Evolutionary conservation across 1,284 basidiomycete genomes (phyloP).

Genomic region (Ceratobasidium sp.): DNA sequence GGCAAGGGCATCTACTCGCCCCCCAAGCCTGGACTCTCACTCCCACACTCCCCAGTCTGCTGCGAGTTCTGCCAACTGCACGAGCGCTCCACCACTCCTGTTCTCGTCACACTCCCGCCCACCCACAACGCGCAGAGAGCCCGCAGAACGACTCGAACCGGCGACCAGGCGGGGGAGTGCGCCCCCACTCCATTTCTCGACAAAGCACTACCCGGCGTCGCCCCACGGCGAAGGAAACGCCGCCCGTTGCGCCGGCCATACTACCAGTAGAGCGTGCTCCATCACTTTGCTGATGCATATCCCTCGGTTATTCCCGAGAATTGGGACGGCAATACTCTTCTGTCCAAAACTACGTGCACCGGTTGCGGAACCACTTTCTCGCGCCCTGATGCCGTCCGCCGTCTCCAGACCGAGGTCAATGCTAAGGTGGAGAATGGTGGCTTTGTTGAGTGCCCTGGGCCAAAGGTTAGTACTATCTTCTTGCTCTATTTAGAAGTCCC

Average conservation of each 20-base stretch:
- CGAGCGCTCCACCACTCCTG: background rate
- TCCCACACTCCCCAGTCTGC: background rate
- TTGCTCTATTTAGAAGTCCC: background rate
- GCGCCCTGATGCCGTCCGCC: constrained; percentile 35
- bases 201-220: too few species aligned
- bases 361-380: constrained; percentile 39
- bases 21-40: background rate
- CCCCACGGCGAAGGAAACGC: too few species aligned
- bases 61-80: background rate
- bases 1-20: constrained; percentile 28
- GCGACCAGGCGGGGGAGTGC: background rate
- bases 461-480: constrained; percentile 18
- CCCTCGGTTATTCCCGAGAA: constrained; percentile 32
- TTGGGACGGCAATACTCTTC: constrained; percentile 33
- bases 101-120: background rate
- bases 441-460: constrained; percentile 34
- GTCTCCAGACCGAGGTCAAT: constrained; percentile 41
- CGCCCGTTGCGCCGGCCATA: too few species aligned
- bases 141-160: background rate
- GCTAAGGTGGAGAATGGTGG: constrained; percentile 35
- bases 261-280: too few species aligned
- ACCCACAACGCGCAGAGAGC: too few species aligned
- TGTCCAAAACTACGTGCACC: constrained; percentile 26
- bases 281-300: background rate
- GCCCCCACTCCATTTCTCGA: too few species aligned